Base-by-base conservation (phyloP, 2,329 filamentous ascomycete genomes). In the Clonostachys solani region DNA sequence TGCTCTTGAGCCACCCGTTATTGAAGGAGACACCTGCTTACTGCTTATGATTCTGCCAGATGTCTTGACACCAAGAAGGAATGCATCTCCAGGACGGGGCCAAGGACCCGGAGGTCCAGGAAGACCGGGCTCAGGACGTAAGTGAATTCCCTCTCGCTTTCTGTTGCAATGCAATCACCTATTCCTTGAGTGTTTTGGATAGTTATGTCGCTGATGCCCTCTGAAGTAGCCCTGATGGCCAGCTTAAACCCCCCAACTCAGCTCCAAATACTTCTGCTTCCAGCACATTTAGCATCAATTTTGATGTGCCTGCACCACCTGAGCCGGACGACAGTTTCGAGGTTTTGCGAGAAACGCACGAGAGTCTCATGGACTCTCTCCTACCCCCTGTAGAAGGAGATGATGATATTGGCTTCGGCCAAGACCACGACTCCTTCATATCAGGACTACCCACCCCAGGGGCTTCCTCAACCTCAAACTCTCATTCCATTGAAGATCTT, bases 241-340 rank as follows among this genome's bases (percentile, higher is more conserved):
- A 38, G 12, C 15, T 18, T 38, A 18, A 38, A n/a, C 12, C 48
- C 50, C 43, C 59, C 54, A 34, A 59, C 57, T 6, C 63, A 61
- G 17, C 63, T 65, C 1, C 60, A 72, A 29, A 29, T 29, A 29
- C 23, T 4, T 64, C 65, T 4, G 69, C 71, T 1, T 70, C 72
- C 52, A 72, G 72, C 64, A 79, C 71, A 15, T 77, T 78, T 56
- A 75, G 68, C 54, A 77, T 78, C 56, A 70, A 80, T 62, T 77
- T 77, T 56, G 65, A 69, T 46, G 66, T 80, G 55, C 62, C 71
- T 0, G 61, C 59, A 6, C 61, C 58, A 34, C 59, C 67, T 6
- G 68, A 74, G 10, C 53, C 63, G 1, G 60, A 62, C 18, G 64
- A 68, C 43, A 62, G 61, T 48, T 64, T 77, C 35, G 70, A 75